Base-by-base conservation (phyloP, 169 alveolate species). In the Eimeria maxima region DNA sequence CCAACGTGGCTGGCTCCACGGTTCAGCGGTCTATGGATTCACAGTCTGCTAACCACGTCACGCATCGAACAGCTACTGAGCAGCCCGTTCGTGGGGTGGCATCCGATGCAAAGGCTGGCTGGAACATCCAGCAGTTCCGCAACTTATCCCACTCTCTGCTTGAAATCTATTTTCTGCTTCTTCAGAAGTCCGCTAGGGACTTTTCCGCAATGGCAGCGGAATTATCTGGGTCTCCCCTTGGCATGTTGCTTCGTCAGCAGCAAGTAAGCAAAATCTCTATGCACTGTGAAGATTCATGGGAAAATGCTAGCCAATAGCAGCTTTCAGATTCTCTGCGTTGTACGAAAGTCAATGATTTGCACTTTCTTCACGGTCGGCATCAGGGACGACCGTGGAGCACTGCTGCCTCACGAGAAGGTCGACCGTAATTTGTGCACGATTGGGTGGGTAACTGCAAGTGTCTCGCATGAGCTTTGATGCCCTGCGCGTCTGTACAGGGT, bases 151-250 rank as follows among this genome's bases (percentile, higher is more conserved):
- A 3, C 24, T 87, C 93, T 50, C n/a, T 87, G 81, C 47, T 87
- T 44, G 93, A 87, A 60, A 57, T 87, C 33, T 81, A 63, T 24
- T 18, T 87, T 47, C 50, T 87, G 16, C 67, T 87, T 42, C 81
- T 87, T 44, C 80, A 87, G 29, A 87, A 87, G n/a, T 14, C 71
- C 16, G 81, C 93, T 3, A 87, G 65, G 81, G 81, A 44, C 60
- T 87, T 87, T 63, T 63, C 93, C 47, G 65, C 67, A 44, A 60
- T 87, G 80, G 80, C 93, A 6, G 57, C 73, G 93, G 93, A 63
- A 11, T 38, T 87, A 22, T 57, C 93, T 47, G 27, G 81, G 29
- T 87, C 93, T 10, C 27, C 81, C 14, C 93, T 87, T 87, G 93
- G 83, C 27, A 42, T 67, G 38, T 22, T 87, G 93, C 93, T 87